Percentiles rank a stretch among this genome's conserved stretches.
These are phyloP conservation scores for Plasmodium sp. DNA, from an alignment of 169 alveolate genomes.

Conservation along the genomic window DNA sequence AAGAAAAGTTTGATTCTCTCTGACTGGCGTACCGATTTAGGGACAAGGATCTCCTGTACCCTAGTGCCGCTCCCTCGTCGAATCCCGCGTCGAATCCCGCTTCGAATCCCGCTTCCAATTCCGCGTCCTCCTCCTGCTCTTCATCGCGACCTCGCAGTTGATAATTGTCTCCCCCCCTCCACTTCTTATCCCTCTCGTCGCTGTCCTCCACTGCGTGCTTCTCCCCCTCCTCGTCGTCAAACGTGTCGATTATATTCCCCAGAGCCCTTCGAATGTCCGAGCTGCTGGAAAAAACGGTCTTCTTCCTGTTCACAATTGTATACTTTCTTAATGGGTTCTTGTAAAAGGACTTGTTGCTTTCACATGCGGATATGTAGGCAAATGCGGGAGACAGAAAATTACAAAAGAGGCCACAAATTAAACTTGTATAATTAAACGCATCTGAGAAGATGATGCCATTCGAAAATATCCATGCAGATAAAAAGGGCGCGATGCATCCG, in stretches of 20 bases:
- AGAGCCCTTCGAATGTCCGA: slow-evolving; percentile 68
- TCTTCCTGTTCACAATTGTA: slow-evolving; percentile 63
- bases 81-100: too few relatives aligned
- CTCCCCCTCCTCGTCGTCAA: slow-evolving; percentile 3
- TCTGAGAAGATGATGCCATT: slow-evolving; percentile 76
- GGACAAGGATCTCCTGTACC: slow-evolving; percentile 10
- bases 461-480: slow-evolving; percentile 80
- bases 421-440: slow-evolving; percentile 74
- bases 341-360: slow-evolving; percentile 35
- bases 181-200: background rate
- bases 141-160: background rate
- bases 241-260: slow-evolving; percentile 57
- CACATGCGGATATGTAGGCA: slow-evolving; percentile 76
- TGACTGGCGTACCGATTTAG: slow-evolving; percentile 1
- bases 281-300: slow-evolving; percentile 37
- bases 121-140: background rate
- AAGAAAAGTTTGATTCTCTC: slow-evolving; percentile 5
- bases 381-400: slow-evolving; percentile 81
- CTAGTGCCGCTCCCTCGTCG: background rate
- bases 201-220: background rate
- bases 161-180: background rate
- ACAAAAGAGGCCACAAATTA: slow-evolving; percentile 80
- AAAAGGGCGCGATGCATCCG: slow-evolving; percentile 80
- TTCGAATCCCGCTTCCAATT: too few relatives aligned
- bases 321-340: slow-evolving; percentile 65